Evolutionary conservation across 169 alveolate genomes (phyloP), one percentile per base, ranked within the genome.

Genomic region (Eimeria necatrix): DNA sequence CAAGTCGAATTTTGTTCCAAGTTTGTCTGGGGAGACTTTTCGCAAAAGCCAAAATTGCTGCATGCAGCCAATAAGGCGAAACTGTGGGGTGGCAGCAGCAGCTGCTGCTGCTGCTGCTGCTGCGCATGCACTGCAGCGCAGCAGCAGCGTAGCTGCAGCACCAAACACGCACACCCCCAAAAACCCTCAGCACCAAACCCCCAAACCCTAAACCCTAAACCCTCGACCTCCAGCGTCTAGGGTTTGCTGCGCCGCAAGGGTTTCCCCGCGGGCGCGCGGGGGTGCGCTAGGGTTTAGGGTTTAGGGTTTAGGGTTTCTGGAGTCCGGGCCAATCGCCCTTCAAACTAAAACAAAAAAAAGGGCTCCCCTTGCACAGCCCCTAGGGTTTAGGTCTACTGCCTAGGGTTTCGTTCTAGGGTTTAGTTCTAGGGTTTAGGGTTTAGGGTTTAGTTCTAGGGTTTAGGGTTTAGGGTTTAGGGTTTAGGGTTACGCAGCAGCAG

Each of bases 401-500:
- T n/a, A n/a, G n/a, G n/a, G n/a, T n/a, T n/a, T n/a, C n/a, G n/a
- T n/a, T n/a, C n/a, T 61, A 61, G 73, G 16, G 73, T 61, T 4
- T 61, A 61, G 6, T 4, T 6, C 4, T 61, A 61, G 73, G n/a
- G n/a, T 61, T 61, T 61, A 61, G 6, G 12, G 73, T 61, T 61
- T 61, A 61, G 73, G 73, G 73, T 61, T 61, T 61, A 61, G n/a
- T n/a, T n/a, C 64, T 53, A 7, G 73, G 73, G 73, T 10, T 61
- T 61, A 61, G 73, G 73, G 73, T 61, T 61, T 61, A 61, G 73
- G 73, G 73, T 61, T 61, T 61, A 61, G 73, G 73, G 73, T 61
- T 61, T 61, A 61, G 73, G 73, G 73, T 61, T 71, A 95, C 97
- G 49, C 80, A n/a, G 76, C 24, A 16, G 97, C 41, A 16, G 97